A percentile compares a stretch with the other conserved stretches of the same genome.
Conservation (phyloP, 768 basidiomycete species). For the Russula brevipes region DNA sequence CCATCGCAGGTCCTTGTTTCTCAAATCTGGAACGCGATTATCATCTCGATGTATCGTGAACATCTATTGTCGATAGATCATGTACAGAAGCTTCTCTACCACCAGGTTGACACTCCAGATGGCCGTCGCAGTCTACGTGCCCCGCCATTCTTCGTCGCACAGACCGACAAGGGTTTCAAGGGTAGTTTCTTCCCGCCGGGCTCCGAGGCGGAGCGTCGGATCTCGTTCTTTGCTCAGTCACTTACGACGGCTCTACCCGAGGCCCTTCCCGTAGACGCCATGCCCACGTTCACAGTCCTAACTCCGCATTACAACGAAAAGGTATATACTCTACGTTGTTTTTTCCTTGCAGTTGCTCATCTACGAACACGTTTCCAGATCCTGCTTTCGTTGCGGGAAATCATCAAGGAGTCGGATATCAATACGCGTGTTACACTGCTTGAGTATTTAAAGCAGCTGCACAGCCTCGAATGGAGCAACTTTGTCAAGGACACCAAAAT, state of each 20-base stretch:
- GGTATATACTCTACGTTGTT: conserved; percentile 37
- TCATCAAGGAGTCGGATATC: conserved; percentile 97
- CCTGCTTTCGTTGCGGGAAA: conserved; percentile 90
- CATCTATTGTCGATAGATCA: conserved; percentile 98
- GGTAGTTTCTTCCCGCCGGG: conserved; percentile 90
- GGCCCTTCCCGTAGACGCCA: conserved; percentile 94
- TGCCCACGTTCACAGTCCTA: conserved; percentile 98
- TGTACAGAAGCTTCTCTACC: conserved; percentile 95
- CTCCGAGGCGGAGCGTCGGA: conserved; percentile 93
- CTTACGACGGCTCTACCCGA: conserved; percentile 93
- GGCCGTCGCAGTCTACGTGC: conserved; percentile 90
- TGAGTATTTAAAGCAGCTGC: conserved; percentile 97
- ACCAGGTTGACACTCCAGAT: conserved; percentile 86
- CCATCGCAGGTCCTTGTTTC: conserved; percentile 80
- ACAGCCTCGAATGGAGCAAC: conserved; percentile 98
- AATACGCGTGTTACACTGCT: conserved; percentile 94
- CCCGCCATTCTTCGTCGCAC: conserved; percentile 97
- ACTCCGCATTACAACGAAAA: conserved; percentile 99
- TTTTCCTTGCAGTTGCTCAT: neutral
- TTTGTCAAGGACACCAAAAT: conserved; percentile 99
- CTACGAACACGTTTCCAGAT: conserved; percentile 47
- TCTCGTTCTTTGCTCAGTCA: conserved; percentile 98
- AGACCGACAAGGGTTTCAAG: conserved; percentile 81
- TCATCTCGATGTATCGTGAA: conserved; percentile 99
- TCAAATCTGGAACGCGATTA: conserved; percentile 99